phyloP scores from a whole-genome alignment of 768 basidiomycete genomes.

The Mycena pura region DNA sequence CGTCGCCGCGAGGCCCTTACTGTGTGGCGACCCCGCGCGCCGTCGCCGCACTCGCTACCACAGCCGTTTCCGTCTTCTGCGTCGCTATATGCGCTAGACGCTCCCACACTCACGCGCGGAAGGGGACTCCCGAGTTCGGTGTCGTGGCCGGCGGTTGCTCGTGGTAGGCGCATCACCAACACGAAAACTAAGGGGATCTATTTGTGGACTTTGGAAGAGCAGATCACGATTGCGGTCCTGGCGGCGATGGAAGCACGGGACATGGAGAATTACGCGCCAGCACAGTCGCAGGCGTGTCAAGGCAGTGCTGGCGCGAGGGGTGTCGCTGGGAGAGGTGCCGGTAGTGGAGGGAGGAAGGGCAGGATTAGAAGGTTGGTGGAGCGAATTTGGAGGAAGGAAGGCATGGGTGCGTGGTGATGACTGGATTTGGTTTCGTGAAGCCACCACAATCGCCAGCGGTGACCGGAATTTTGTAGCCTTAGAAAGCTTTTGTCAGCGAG shows the following conservation, averaged over 20 bases:
- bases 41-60: neutral
- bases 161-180: neutral
- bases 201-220: slow-evolving; percentile 29
- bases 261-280: neutral
- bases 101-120: neutral
- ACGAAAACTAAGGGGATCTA: neutral
- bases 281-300: too few species aligned
- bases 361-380: slow-evolving; percentile 5
- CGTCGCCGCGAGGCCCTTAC: slow-evolving; percentile 18
- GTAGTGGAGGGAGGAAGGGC: neutral
- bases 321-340: neutral
- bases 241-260: slow-evolving; percentile 39
- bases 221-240: slow-evolving; percentile 37
- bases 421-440: too few species aligned
- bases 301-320: neutral
- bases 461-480: too few species aligned
- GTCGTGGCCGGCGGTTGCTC: neutral
- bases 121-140: neutral
- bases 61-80: slow-evolving; percentile 37
- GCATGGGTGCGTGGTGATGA: neutral
- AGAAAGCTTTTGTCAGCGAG: too few species aligned
- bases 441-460: too few species aligned
- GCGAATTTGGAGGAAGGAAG: slow-evolving; percentile 1
- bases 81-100: slow-evolving; percentile 27
- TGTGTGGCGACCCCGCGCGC: slow-evolving; percentile 7